Evolutionary conservation across 345 rosid species (phyloP).

Genomic region (Crucihimalaya himalaica): DNA sequence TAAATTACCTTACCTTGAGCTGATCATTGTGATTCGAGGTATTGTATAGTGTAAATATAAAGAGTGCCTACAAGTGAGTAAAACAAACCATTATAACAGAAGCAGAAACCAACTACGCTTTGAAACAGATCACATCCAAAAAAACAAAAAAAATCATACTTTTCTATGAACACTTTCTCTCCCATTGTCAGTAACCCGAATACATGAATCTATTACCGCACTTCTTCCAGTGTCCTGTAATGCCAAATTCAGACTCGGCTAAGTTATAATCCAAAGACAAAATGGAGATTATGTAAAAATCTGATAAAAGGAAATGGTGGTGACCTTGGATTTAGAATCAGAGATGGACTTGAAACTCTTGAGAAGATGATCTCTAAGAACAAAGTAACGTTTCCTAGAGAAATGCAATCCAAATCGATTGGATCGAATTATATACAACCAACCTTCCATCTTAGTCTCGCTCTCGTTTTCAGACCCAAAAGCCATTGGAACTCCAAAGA

Average conservation of each 20-base stretch:
- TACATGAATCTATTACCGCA: slow-evolving; percentile 79
- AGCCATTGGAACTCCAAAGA: slow-evolving; percentile 42
- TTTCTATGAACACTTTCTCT: slow-evolving; percentile 92
- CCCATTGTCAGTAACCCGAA: slow-evolving; percentile 89
- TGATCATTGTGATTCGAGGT: slow-evolving; percentile 88
- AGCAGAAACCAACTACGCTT: background rate
- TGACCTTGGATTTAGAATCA: slow-evolving; percentile 59
- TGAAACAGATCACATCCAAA: background rate
- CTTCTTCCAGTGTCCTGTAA: slow-evolving; percentile 75
- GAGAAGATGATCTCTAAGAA: slow-evolving; percentile 68
- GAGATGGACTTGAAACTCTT: slow-evolving; percentile 72
- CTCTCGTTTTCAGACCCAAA: slow-evolving; percentile 38
- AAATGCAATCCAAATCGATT: slow-evolving; percentile 79
- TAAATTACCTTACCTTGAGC: slow-evolving; percentile 74
- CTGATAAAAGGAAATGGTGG: background rate
- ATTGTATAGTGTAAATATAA: slow-evolving; percentile 82
- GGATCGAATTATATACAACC: slow-evolving; percentile 79
- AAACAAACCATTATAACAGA: slow-evolving; percentile 9
- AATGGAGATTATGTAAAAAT: background rate
- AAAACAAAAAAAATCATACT: slow-evolving; percentile 45
- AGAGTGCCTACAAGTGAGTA: slow-evolving; percentile 66
- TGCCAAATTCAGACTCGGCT: slow-evolving; percentile 10
- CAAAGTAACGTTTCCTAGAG: slow-evolving; percentile 81
- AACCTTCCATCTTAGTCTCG: slow-evolving; percentile 77
- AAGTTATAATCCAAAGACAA: background rate